Base-by-base conservation (phyloP, 192 early-diverging fungal species). In the Irineochytrium annulatum region DNA sequence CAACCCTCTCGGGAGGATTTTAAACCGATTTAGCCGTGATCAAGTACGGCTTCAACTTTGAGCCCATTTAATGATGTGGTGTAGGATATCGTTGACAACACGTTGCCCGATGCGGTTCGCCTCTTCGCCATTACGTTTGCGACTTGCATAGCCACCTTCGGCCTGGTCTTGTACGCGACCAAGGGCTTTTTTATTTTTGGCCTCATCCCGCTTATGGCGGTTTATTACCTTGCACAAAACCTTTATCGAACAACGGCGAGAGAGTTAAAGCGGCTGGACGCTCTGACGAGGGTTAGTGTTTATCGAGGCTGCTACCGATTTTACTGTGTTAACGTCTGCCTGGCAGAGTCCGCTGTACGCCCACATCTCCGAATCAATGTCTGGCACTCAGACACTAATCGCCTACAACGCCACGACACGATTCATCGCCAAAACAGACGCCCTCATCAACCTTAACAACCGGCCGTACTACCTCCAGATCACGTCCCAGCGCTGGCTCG, bases 321-420 rank as follows among this genome's bases (percentile, higher is more conserved):
- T 51, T 11, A 51, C 16, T 51, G 8, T 24, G 11, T 51, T 17
- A 17, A 17, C 49, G 49, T 93, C n/a, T n/a, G n/a, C n/a, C n/a
- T n/a, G 8, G 0, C 72, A 86, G 39, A 86, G 87, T 0, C 85
- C 89, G 0, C 69, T 96, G 2, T 93, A 89, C 63, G 72, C 90
- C 0, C 87, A 88, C 27, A 59, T 95, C 56, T 62, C 79, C 3
- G 91, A 95, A 56, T 83, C 88, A 0, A 68, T 93, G 29, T 81
- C 79, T 28, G 94, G 94, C 0, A 53, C 91, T 2, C 68, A 86
- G 6, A 95, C 91, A 1, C 93, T 97, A 62, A 79, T 89, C 22
- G 90, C 90, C 0, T 94, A 88, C 20, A 57, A 77, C 53, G 87
- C 83, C 59, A 82, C 92, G 54, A 43, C 28, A 19, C 48, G 91